Evolutionary conservation across 1,284 basidiomycete species (phyloP).

Genomic region (Vanrija humicola): DNA sequence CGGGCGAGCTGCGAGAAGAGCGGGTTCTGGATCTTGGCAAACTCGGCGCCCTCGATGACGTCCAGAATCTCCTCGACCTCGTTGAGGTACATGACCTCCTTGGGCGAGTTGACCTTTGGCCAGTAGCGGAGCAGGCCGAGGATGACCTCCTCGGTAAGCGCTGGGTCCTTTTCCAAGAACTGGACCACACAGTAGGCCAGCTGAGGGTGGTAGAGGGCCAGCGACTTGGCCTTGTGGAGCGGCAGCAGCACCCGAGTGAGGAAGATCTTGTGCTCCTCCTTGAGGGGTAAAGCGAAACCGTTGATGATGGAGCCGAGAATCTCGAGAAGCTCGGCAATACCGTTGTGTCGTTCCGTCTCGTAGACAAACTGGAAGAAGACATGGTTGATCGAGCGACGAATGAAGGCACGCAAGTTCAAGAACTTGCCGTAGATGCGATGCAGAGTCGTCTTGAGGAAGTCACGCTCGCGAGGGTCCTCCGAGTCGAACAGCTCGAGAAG

Average conservation of each 20-base stretch:
- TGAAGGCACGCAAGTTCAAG: constrained; percentile 96
- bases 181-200: constrained; percentile 98
- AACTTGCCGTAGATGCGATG: constrained; percentile 99
- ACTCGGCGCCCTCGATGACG: constrained; percentile 94
- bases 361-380: constrained; percentile 99
- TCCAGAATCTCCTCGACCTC: constrained; percentile 99
- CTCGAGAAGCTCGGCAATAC: constrained; percentile 96
- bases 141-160: constrained; percentile 91
- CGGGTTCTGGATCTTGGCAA: constrained; percentile 91
- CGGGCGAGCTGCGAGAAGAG: constrained; percentile 92
- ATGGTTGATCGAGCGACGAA: constrained; percentile 98
- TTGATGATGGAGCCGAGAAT: constrained; percentile 99
- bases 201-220: constrained; percentile 96
- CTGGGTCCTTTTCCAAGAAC: constrained; percentile 94
- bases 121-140: constrained; percentile 92
- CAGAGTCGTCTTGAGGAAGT: constrained; percentile 98
- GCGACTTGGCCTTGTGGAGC: constrained; percentile 94
- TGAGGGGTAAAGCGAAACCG: constrained; percentile 95
- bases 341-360: constrained; percentile 98
- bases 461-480: constrained; percentile 97
- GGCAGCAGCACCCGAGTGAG: constrained; percentile 93
- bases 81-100: constrained; percentile 99
- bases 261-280: constrained; percentile 99
- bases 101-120: constrained; percentile 99
- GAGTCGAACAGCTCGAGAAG: constrained; percentile 98